Evolutionary conservation across 2,329 filamentous ascomycete genomes (phyloP).

Genomic region (Epichloe typhina): DNA sequence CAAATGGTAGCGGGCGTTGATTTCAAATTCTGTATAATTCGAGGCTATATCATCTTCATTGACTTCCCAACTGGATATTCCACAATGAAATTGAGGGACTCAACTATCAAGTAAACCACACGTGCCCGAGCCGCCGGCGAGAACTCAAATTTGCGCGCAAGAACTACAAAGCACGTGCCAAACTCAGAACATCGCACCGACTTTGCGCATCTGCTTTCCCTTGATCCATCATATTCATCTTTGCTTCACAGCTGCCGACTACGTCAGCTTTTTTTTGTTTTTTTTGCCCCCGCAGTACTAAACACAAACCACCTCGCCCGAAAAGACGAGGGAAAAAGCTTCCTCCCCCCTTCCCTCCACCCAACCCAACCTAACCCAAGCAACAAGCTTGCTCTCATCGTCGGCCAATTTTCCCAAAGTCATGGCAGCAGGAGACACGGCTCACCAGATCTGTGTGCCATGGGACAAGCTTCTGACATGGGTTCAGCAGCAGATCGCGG

Average conservation of each 20-base stretch:
- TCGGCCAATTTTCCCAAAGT: background rate
- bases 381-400: background rate
- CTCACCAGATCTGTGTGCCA: slow-evolving; percentile 9
- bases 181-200: no score
- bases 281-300: no score
- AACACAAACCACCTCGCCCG: no score
- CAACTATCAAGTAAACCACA: background rate
- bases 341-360: background rate
- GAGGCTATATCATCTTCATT: background rate
- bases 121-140: no score
- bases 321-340: background rate
- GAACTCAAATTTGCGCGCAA: no score
- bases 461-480: slow-evolving; percentile 26
- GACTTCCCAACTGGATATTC: background rate
- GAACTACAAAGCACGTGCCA: no score
- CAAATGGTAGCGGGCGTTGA: background rate
- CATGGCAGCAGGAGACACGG: background rate
- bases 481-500: slow-evolving; percentile 26
- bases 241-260: no score
- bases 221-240: no score
- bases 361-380: background rate
- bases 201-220: no score
- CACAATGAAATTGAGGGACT: background rate
- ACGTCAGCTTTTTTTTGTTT: no score
- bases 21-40: background rate